Base-by-base conservation (phyloP, 805 yeast genomes). In the Starmera dryadoides region DNA sequence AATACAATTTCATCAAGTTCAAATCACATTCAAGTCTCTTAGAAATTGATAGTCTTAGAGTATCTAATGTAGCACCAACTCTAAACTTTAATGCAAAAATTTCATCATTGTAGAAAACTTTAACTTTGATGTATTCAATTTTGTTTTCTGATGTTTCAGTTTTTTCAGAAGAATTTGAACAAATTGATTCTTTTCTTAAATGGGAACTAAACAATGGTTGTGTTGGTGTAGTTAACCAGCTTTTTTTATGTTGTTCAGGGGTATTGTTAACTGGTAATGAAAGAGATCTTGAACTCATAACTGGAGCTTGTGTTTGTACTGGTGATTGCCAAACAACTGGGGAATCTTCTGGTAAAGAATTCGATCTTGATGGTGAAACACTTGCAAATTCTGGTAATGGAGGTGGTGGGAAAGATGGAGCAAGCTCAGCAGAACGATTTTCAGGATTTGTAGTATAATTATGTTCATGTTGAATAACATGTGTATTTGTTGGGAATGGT, bases 361-460 rank as follows among this genome's bases (percentile, higher is more conserved):
- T 30, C 15, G 44, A 39, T 18, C 21, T 35, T 6, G 22, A 16
- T 37, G 32, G 6, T 25, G 23, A 3, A 41, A 35, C 35, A 8
- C 28, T 25, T 25, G 9, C n/a, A 4, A 17, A 22, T 34, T 35
- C 28, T 36, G 16, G 22, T 35, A 14, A 12, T 35, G 30, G 30
- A 30, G 51, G 53, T 4, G 45, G 46, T 14, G 53, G 55, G 15
- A 51, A 37, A 29, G 58, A 57, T 15, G 56, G 56, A 5, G 57
- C 51, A 10, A 30, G 16, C 43, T 43, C 2, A 54, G 47, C 4
- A 53, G 28, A 49, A 49, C 7, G n/a, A 4, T 25, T n/a, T 11
- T n/a, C n/a, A n/a, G n/a, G 12, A 12, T 4, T 25, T 12, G 11
- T 12, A 12, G 28, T 25, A 8, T 5, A 5, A 11, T 25, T 25